Conservation (phyloP, 208 protist genomes). For the Hexamita inflata region DNA sequence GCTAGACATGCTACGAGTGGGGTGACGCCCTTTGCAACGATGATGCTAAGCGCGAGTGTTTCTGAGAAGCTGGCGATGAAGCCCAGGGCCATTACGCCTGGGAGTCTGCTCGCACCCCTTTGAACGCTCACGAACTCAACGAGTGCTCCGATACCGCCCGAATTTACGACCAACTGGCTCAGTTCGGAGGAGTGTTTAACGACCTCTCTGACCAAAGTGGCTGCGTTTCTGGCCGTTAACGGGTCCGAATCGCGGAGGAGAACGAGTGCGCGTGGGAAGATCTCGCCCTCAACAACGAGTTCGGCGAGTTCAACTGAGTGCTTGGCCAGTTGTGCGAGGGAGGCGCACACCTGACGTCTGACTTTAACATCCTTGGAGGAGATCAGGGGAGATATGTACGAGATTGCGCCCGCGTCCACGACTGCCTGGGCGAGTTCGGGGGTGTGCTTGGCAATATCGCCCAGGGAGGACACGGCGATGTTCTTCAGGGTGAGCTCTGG, state of each 20-base stretch:
- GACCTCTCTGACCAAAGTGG: slow-evolving; percentile 82
- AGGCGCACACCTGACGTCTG: slow-evolving; percentile 75
- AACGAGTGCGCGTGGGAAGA: slow-evolving; percentile 82
- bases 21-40: slow-evolving; percentile 70
- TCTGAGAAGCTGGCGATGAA: slow-evolving; percentile 90
- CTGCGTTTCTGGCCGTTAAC: slow-evolving; percentile 80
- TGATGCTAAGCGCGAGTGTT: slow-evolving; percentile 77
- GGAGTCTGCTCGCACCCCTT: slow-evolving; percentile 65
- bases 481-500: slow-evolving; percentile 85
- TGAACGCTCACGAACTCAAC: slow-evolving; percentile 83
- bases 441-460: slow-evolving; percentile 78
- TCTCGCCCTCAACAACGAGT: slow-evolving; percentile 87
- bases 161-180: slow-evolving; percentile 83
- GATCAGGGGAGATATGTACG: slow-evolving; percentile 84
- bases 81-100: slow-evolving; percentile 88
- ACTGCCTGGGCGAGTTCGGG: slow-evolving; percentile 75
- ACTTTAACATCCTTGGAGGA: slow-evolving; percentile 72
- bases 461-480: slow-evolving; percentile 74
- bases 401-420: slow-evolving; percentile 79
- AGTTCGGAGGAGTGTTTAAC: slow-evolving; percentile 91
- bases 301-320: slow-evolving; percentile 89
- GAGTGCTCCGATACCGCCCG: slow-evolving; percentile 79
- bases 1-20: slow-evolving; percentile 71
- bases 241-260: slow-evolving; percentile 80
- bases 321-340: slow-evolving; percentile 85